Base-by-base conservation (phyloP, 73 alveolate species). In the Paramecium caudatum region DNA sequence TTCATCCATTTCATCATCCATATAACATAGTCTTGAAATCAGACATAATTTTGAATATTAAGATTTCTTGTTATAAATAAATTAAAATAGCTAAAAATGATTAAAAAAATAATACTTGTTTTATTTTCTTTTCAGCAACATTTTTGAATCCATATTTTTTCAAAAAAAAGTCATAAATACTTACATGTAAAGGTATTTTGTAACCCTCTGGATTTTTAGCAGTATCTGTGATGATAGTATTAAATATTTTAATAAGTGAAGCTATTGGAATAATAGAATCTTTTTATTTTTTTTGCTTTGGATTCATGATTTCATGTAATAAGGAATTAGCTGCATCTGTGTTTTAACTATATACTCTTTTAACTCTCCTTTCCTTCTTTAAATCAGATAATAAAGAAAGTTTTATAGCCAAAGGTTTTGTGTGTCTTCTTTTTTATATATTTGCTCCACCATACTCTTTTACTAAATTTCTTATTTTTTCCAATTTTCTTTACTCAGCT, bases 71-170 rank as follows among this genome's bases (percentile, higher is more conserved):
- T 74, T 37, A 21, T 19, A 37, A 12, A 74, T 74, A 17, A 74
- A 74, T 21, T 37, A 74, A 36, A 74, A 47, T 74, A 74, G 8
- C 83, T 65, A 30, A 13, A 8, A 12, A 30, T 8, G 0, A n/a
- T 0, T 2, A 32, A 10, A 25, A 65, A 10, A 33, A 13, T 8
- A 37, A 0, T 82, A 82, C 84, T 34, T 84, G 69, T 82, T 55
- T 55, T 25, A 84, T 90, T 74, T 94, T 91, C 74, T 82, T 87
- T 91, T 94, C 97, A 47, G 97, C 97, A 4, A 94, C 97, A 37
- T 92, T 90, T 47, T 94, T 94, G 15, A 94, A 83, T 0, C 97
- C 97, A 82, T 94, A 94, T 48, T 92, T 91, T 23, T 92, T 82
- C 91, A 92, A 91, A 61, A 92, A 87, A 61, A 19, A 81, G 46